Evolutionary conservation across 768 basidiomycete genomes (phyloP).

Genomic region (Boletus rubroflammeus): DNA sequence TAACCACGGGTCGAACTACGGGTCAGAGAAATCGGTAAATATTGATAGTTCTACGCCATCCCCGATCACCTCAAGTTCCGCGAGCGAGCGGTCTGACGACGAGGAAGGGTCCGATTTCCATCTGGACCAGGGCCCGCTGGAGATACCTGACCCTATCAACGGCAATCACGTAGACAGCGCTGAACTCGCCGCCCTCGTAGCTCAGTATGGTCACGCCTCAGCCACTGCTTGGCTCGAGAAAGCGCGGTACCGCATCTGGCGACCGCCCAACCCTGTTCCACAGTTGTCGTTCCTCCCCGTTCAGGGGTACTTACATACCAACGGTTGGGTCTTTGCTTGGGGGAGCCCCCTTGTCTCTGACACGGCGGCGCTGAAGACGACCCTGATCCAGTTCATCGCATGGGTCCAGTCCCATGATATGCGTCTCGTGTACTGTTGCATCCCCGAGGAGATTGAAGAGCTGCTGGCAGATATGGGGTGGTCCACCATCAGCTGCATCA

Average conservation of each 20-base stretch:
- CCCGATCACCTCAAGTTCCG: background rate
- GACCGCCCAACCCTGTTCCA: conserved; percentile 23
- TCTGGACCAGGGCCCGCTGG: background rate
- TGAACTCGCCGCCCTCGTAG: conserved; percentile 50
- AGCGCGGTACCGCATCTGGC: conserved; percentile 50
- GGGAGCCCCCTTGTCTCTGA: conserved; percentile 58
- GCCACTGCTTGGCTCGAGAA: conserved; percentile 71
- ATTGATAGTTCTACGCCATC: background rate
- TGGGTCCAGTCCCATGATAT: conserved; percentile 44
- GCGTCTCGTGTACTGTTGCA: conserved; percentile 58
- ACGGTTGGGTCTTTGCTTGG: conserved; percentile 56
- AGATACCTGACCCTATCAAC: conserved; percentile 10
- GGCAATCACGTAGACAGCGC: conserved; percentile 7
- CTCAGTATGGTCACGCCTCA: conserved; percentile 62
- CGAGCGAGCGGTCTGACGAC: conserved; percentile 3
- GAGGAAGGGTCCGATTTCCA: background rate
- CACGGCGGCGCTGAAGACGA: conserved; percentile 31
- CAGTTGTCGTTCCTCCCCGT: conserved; percentile 46
- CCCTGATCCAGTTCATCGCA: conserved; percentile 41
- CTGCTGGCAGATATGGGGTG: conserved; percentile 52
- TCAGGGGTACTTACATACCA: conserved; percentile 55
- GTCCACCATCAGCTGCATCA: conserved; percentile 60
- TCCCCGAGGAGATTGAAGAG: conserved; percentile 49
- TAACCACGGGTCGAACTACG: background rate
- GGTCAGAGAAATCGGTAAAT: background rate